Conservation (phyloP, 305 asterid genomes). For the Solanum hybrid region DNA sequence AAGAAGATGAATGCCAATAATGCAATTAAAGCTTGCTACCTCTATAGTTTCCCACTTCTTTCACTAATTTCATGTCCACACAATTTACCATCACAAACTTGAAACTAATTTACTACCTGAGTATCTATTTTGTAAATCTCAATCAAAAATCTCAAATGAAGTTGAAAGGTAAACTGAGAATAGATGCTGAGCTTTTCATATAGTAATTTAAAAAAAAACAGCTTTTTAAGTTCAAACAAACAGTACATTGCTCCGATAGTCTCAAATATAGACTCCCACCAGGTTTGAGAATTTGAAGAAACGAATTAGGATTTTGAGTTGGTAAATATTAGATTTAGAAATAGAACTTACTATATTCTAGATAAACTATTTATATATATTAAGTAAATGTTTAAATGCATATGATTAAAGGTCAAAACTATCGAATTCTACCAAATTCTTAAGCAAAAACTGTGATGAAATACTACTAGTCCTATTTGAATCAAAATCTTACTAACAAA, state of each 20-base stretch:
- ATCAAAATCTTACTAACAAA: not conserved
- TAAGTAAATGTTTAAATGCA: not conserved
- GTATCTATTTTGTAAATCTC: not conserved
- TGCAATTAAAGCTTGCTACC: not conserved
- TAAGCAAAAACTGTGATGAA: not conserved
- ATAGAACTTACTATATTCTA: not conserved
- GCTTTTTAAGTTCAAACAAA: not conserved
- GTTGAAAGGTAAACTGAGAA: not conserved
- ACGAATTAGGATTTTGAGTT: not conserved
- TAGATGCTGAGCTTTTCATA: not conserved
- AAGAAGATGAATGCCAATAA: not conserved
- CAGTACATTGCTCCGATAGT: not conserved
- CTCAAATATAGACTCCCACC: not conserved
- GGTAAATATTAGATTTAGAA: not conserved
- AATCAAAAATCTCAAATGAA: not conserved
- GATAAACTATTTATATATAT: not conserved
- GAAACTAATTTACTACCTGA: not conserved
- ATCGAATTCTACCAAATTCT: not conserved
- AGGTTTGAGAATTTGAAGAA: not conserved
- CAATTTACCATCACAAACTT: not conserved
- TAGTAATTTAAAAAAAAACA: not conserved
- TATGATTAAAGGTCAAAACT: not conserved
- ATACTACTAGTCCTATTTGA: not conserved
- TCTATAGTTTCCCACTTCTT: not conserved
- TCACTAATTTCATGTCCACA: not conserved